A percentile compares a stretch with the other conserved stretches of the same genome.
Conservation (phyloP, 108 stramenopile genomes). For the Ochromonas danica region DNA sequence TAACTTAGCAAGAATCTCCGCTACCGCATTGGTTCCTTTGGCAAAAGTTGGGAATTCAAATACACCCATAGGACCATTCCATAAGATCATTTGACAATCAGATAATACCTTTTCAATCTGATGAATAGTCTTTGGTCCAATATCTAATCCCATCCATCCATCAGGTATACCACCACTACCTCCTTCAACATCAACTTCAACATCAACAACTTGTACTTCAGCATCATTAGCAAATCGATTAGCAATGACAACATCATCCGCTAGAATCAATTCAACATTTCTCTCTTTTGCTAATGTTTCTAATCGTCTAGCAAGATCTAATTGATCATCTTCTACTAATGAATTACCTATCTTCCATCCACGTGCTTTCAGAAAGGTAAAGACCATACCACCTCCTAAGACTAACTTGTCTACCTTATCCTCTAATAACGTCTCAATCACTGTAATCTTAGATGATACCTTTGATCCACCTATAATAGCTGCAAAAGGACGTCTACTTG, state of each 20-base stretch:
- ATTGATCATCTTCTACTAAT: not conserved
- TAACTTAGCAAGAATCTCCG: not conserved
- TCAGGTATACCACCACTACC: constrained; percentile 23
- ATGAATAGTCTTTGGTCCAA: constrained; percentile 1
- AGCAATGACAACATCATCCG: constrained; percentile 37
- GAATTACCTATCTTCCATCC: not conserved
- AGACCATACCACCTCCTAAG: constrained; percentile 84
- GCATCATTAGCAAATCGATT: constrained; percentile 53
- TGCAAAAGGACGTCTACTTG: constrained; percentile 84
- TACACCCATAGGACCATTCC: constrained; percentile 20
- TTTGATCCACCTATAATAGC: constrained; percentile 98
- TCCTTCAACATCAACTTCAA: too few species aligned
- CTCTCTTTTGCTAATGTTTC: not conserved
- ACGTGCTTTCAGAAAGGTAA: constrained; percentile 43
- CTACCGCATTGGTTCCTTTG: constrained; percentile 5
- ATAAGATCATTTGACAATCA: constrained; percentile 6
- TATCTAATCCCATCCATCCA: constrained; percentile 33
- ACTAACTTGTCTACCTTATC: constrained; percentile 82
- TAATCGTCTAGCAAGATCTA: not conserved
- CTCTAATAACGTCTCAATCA: constrained; percentile 90
- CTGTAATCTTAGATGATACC: constrained; percentile 93
- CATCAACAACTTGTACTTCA: constrained; percentile 47
- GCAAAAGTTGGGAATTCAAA: constrained; percentile 1
- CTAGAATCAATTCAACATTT: not conserved
- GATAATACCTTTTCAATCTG: constrained; percentile 43